Evolutionary conservation across 768 basidiomycete genomes (phyloP), one percentile per base, ranked within the genome.

Genomic region (Psilocybe azurescens): DNA sequence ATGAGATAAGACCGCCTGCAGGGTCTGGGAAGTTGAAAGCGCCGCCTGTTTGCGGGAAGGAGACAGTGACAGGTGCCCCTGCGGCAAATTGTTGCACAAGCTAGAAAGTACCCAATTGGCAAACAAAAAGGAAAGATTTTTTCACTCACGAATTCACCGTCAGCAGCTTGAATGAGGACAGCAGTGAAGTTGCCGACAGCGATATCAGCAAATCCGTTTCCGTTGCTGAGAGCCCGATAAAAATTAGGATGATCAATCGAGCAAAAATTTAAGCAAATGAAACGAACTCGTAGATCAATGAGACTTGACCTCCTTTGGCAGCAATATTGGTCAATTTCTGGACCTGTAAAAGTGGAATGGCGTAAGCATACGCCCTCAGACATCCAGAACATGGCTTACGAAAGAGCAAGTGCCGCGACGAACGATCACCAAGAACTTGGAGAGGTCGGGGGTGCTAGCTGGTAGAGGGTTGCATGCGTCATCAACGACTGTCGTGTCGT

Each of bases 401-500:
- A 87, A 84, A 1, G 83, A 73, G 69, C 89, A 90, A 3, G 77
- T 80, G 1, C 89, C 89, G 32, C 86, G 77, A 28, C 85, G 81
- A 46, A 90, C 77, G 29, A 92, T 69, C 10, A 85, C 81, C 14
- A 90, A 69, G 58, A 80, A 84, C 13, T 71, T 69, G 2, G 81
- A 80, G 2, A 91, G 77, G 70, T 90, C 83, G 3, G 85, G 84
- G 0, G 83, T 84, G 38, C 67, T 72, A 56, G 77, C 80, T 3
- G 88, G 83, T 0, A 89, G 76, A 2, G 85, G 77, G 53, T 79
- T 70, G 73, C 90, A 93, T 0, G 86, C 88, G 64, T 89, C 87
- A 66, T 85, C 79, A 1, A 73, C 73, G 33, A 84, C 75, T 3
- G 82, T 81, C 2, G 82, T 80, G 65, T 87, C 79, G 14, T 78